Evolutionary conservation across 257 asterid genomes (phyloP).

Genomic region (Nicotiana benthamiana): DNA sequence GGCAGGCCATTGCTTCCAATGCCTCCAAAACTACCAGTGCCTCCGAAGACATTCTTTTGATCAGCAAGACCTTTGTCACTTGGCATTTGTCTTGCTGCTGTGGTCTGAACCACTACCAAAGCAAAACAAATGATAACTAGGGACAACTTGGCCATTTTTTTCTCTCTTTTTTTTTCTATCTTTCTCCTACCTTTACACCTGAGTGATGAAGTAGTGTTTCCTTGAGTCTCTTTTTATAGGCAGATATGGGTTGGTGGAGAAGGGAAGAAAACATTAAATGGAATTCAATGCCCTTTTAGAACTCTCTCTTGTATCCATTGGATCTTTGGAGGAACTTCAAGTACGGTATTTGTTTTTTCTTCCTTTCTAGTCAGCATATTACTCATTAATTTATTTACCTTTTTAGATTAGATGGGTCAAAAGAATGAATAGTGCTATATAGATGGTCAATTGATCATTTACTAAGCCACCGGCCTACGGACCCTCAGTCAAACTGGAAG

Average conservation of each 20-base stretch:
- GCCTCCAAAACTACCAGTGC: slow-evolving; percentile 13
- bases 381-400: not conserved
- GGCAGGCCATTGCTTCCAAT: slow-evolving; percentile 1
- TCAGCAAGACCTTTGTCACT: slow-evolving; percentile 23
- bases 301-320: not conserved
- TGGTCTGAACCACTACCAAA: slow-evolving; percentile 13
- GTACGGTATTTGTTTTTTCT: not conserved
- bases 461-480: not conserved
- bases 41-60: slow-evolving; percentile 30
- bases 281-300: slow-evolving; percentile 6
- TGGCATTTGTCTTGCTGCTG: slow-evolving; percentile 30
- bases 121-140: slow-evolving; percentile 12
- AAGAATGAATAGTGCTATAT: not conserved
- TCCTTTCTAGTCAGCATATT: too few species aligned
- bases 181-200: not conserved
- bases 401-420: not conserved
- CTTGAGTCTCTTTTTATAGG: slow-evolving; percentile 14
- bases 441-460: not conserved
- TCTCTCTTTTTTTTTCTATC: not conserved
- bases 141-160: slow-evolving; percentile 22
- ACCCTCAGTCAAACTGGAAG: not conserved
- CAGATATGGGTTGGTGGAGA: not conserved
- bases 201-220: not conserved
- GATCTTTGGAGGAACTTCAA: not conserved
- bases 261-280: slow-evolving; percentile 14